Conservation (phyloP, 129 eudicot species). For the Centrapalus pauciflorus region DNA sequence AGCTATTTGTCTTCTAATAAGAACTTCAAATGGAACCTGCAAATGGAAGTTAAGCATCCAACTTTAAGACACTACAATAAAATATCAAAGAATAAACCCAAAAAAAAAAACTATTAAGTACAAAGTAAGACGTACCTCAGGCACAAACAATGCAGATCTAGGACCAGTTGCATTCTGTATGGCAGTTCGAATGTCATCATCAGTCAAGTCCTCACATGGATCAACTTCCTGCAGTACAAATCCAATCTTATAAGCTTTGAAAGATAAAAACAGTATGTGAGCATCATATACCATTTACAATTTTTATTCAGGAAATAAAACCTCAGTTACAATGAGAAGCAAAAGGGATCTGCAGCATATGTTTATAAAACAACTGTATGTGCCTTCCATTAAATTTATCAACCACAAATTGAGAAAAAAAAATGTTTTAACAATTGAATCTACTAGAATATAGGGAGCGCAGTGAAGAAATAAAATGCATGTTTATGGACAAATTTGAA, state of each 20-base stretch:
- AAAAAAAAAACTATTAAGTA: background rate
- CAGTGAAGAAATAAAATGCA: background rate
- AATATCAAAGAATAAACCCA: background rate
- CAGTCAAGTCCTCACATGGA: slow-evolving; percentile 96
- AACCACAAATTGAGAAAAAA: background rate
- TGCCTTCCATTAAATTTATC: background rate
- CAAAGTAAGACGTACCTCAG: slow-evolving; percentile 67
- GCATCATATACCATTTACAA: background rate
- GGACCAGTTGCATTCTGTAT: slow-evolving; percentile 97
- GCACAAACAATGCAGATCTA: slow-evolving; percentile 90
- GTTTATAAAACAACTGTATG: background rate
- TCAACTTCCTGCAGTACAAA: slow-evolving; percentile 77
- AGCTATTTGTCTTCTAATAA: slow-evolving; percentile 82
- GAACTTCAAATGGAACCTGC: slow-evolving; percentile 97
- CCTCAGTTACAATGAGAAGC: background rate
- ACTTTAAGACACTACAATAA: background rate
- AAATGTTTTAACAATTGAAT: slow-evolving; percentile 2
- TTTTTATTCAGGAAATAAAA: background rate
- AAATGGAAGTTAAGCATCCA: slow-evolving; percentile 9
- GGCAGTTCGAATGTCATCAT: slow-evolving; percentile 94
- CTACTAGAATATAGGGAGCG: background rate
- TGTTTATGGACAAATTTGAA: background rate
- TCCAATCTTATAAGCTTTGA: slow-evolving; percentile 1
- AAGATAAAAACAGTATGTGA: slow-evolving; percentile 11
- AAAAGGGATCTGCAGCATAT: background rate